Conservation (phyloP, 805 yeast species). For the Dipodascopsis uninucleata region DNA sequence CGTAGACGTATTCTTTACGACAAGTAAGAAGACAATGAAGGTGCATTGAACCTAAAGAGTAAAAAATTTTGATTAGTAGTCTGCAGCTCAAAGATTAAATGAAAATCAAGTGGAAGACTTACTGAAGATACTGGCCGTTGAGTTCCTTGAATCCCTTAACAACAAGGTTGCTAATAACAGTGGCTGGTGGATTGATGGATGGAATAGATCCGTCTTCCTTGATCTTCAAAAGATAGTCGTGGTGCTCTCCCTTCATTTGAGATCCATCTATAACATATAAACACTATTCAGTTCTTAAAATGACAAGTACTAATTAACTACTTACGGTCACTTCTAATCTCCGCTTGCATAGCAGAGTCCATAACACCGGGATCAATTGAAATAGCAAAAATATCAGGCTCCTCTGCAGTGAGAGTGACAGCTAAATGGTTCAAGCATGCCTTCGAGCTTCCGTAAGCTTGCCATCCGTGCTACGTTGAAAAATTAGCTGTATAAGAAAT, state of each 20-base stretch:
- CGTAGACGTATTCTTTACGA: too few relatives aligned
- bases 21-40: slow-evolving; percentile 13
- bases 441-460: slow-evolving; percentile 85
- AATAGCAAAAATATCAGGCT: slow-evolving; percentile 52
- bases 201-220: slow-evolving; percentile 54
- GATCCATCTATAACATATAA: slow-evolving; percentile 14
- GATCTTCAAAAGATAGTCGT: slow-evolving; percentile 20
- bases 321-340: slow-evolving; percentile 59
- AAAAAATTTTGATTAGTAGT: neutral
- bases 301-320: neutral
- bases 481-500: slow-evolving; percentile 44
- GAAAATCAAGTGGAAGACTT: slow-evolving; percentile 31
- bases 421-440: slow-evolving; percentile 85
- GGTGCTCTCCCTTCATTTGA: slow-evolving; percentile 17
- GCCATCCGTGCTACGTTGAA: slow-evolving; percentile 75
- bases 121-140: slow-evolving; percentile 69
- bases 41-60: slow-evolving; percentile 17
- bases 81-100: neutral
- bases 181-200: slow-evolving; percentile 68
- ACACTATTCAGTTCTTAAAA: neutral
- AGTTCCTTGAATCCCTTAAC: slow-evolving; percentile 51
- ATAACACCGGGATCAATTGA: slow-evolving; percentile 95
- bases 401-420: slow-evolving; percentile 63
- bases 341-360: slow-evolving; percentile 81
- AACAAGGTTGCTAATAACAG: slow-evolving; percentile 63